Evolutionary conservation across 2,329 filamentous ascomycete species (phyloP).

Genomic region (Stagonosporopsis cucurbitacearum): DNA sequence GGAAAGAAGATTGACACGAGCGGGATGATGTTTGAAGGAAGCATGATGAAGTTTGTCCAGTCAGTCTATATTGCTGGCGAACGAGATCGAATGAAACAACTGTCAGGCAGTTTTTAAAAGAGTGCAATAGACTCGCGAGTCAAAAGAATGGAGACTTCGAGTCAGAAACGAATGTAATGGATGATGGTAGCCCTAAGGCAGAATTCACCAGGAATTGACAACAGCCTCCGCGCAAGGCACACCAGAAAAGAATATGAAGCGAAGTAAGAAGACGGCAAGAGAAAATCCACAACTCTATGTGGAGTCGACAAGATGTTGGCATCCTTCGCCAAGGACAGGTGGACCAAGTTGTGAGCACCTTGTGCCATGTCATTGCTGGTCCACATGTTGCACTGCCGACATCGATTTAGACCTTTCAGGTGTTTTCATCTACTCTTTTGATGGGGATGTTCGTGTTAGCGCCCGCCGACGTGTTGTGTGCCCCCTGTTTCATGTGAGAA

Average conservation of each 20-base stretch:
- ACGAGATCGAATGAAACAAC: neutral
- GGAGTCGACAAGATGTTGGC: neutral
- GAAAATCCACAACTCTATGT: neutral
- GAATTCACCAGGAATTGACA: neutral
- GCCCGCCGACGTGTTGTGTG: slow-evolving; percentile 3
- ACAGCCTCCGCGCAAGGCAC: neutral
- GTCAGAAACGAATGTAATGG: slow-evolving; percentile 15
- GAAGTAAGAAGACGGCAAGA: neutral
- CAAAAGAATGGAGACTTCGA: slow-evolving; percentile 11
- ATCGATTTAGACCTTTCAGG: slow-evolving; percentile 1
- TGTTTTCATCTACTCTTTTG: neutral
- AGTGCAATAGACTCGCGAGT: slow-evolving; percentile 9
- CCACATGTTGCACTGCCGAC: slow-evolving; percentile 16
- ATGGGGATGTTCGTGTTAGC: slow-evolving; percentile 7
- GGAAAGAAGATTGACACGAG: slow-evolving; percentile 15
- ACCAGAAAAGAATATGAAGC: slow-evolving; percentile 8
- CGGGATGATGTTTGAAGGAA: slow-evolving; percentile 4
- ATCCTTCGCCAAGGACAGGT: slow-evolving; percentile 1
- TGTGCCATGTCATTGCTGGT: slow-evolving; percentile 9
- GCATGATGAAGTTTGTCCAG: neutral
- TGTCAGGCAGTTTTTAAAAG: neutral
- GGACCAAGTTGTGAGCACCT: neutral
- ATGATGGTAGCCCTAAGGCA: neutral
- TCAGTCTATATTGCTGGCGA: neutral
- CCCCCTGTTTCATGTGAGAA: slow-evolving; percentile 19